These are phyloP conservation scores for Trichoderma sp. DNA, from an alignment of 2,329 filamentous ascomycete genomes.

Conservation along the genomic window DNA sequence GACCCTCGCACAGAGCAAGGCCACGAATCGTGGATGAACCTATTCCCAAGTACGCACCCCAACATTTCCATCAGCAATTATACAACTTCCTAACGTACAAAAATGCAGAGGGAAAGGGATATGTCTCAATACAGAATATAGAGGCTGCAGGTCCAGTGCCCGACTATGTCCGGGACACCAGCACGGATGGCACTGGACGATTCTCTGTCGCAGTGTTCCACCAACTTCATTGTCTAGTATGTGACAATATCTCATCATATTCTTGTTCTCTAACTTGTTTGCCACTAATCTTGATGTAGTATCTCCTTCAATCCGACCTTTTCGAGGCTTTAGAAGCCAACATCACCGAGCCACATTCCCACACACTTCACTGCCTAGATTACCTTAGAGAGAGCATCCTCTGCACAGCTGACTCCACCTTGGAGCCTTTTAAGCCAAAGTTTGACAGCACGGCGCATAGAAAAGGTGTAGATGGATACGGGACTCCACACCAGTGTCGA, in stretches of 20 bases:
- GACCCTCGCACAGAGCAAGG: conserved; percentile 6
- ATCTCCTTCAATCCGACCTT: conserved; percentile 4
- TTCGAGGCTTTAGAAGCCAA: conserved; percentile 1
- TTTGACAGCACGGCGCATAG: neutral
- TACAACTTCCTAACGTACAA: neutral
- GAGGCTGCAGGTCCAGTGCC: conserved; percentile 6
- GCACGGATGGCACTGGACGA: conserved; percentile 3
- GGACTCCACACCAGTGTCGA: conserved; percentile 6
- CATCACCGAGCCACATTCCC: conserved; percentile 8
- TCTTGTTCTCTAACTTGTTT: neutral
- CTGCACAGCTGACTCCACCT: neutral
- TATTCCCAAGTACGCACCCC: neutral
- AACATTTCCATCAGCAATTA: neutral
- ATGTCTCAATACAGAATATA: conserved; percentile 15
- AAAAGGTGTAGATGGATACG: conserved; percentile 11
- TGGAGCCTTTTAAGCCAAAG: conserved; percentile 6
- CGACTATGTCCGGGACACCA: conserved; percentile 1
- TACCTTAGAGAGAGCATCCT: conserved; percentile 12
- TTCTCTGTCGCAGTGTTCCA: conserved; percentile 11
- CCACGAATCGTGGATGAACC: conserved; percentile 2
- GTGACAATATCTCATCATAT: neutral
- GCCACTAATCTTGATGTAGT: neutral
- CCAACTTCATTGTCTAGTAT: conserved; percentile 10
- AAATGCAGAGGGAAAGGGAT: conserved; percentile 1
- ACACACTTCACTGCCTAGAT: conserved; percentile 8